These are phyloP conservation scores for Tetrahymena malaccensis DNA, from an alignment of 73 alveolate genomes.

Conservation along the genomic window DNA sequence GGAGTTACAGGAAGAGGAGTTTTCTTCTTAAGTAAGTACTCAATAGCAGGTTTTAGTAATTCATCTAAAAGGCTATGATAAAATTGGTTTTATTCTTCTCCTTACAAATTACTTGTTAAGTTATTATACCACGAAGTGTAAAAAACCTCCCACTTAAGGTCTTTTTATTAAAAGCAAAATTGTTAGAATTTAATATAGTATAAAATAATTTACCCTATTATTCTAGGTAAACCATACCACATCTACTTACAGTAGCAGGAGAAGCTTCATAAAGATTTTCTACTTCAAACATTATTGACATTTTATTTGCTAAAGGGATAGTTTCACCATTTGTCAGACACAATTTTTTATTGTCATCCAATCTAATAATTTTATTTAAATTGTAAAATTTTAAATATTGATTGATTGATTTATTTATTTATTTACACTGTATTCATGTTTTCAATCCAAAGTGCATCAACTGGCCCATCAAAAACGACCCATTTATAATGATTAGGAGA, in stretches of 20 bases:
- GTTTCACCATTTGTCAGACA: slow-evolving; percentile 96
- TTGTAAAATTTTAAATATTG: background rate
- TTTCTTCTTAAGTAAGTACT: background rate
- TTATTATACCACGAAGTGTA: background rate
- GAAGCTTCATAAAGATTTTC: slow-evolving; percentile 95
- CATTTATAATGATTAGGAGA: slow-evolving; percentile 65
- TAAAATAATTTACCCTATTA: slow-evolving; percentile 55
- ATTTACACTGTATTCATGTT: slow-evolving; percentile 88
- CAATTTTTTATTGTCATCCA: slow-evolving; percentile 94
- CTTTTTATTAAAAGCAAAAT: background rate
- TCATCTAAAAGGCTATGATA: background rate
- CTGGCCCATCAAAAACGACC: slow-evolving; percentile 98
- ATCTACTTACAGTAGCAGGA: slow-evolving; percentile 97
- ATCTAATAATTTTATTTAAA: background rate
- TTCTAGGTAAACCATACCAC: slow-evolving; percentile 97
- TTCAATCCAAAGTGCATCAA: slow-evolving; percentile 98
- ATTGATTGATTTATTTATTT: background rate
- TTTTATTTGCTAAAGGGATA: slow-evolving; percentile 79
- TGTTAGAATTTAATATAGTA: background rate
- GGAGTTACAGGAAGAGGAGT: background rate
- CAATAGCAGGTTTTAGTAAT: background rate
- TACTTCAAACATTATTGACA: slow-evolving; percentile 94
- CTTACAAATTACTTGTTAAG: background rate
- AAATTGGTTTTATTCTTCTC: background rate
- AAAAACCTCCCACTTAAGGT: background rate